Percentiles rank a stretch among this genome's conserved stretches.
Conservation (phyloP, 352 stramenopile genomes). For the Pythium angustatum region DNA sequence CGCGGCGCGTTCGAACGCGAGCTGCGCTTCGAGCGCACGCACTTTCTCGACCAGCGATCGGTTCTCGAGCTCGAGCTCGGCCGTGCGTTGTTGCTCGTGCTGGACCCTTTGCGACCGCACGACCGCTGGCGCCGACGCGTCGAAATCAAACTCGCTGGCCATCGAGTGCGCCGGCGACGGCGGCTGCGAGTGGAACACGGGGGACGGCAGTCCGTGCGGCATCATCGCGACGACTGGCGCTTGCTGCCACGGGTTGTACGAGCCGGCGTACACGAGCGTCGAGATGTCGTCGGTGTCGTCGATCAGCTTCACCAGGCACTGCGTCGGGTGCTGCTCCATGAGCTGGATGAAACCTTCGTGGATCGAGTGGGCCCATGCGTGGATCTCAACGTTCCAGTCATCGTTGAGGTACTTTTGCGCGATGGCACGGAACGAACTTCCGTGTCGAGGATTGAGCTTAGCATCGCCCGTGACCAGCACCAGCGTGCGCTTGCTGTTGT, state of each 20-base stretch:
- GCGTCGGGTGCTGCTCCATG: slow-evolving; percentile 11
- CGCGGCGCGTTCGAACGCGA: slow-evolving; percentile 3
- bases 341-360: slow-evolving; percentile 20
- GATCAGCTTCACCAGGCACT: slow-evolving; percentile 11
- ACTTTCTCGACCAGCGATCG: slow-evolving; percentile 2
- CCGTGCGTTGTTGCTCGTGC: slow-evolving; percentile 11
- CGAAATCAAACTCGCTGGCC: slow-evolving; percentile 11
- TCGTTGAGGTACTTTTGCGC: slow-evolving; percentile 14
- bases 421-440: slow-evolving; percentile 14
- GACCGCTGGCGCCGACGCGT: slow-evolving; percentile 1
- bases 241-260: slow-evolving; percentile 24
- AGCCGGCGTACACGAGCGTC: slow-evolving; percentile 13
- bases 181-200: slow-evolving; percentile 18
- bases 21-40: slow-evolving; percentile 1
- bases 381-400: slow-evolving; percentile 18
- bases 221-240: not conserved
- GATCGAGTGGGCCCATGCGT: slow-evolving; percentile 20
- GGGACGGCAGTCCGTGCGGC: slow-evolving; percentile 6
- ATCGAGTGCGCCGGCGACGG: slow-evolving; percentile 11
- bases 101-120: slow-evolving; percentile 8
- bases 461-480: slow-evolving; percentile 19
- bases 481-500: slow-evolving; percentile 11
- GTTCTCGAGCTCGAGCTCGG: slow-evolving; percentile 4
- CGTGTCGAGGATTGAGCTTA: slow-evolving; percentile 7
- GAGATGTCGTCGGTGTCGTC: slow-evolving; percentile 21